Conservation (phyloP, 2,329 filamentous ascomycete species). For the Cadophora sp. region DNA sequence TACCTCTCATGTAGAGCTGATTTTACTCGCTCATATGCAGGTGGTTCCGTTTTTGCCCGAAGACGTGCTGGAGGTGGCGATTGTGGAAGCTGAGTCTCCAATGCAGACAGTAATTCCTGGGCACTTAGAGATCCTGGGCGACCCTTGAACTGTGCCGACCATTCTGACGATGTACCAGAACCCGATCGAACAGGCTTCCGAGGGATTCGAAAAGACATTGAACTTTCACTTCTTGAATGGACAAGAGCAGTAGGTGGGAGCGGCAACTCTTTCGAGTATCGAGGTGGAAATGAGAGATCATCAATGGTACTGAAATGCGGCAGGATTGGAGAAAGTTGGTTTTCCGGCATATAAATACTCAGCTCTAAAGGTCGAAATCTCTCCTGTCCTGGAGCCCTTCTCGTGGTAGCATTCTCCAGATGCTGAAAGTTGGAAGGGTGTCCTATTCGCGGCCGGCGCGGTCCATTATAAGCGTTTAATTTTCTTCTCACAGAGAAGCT, state of each 20-base stretch:
- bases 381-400: constrained; percentile 31
- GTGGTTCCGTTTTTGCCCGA: constrained; percentile 41
- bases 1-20: constrained; percentile 47
- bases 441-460: constrained; percentile 63
- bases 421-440: constrained; percentile 66
- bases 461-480: constrained; percentile 50
- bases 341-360: constrained; percentile 56
- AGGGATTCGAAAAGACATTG: constrained; percentile 40
- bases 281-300: constrained; percentile 24
- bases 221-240: constrained; percentile 41
- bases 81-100: constrained; percentile 37
- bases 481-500: constrained; percentile 54
- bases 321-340: constrained; percentile 61
- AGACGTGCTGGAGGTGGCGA: constrained; percentile 38
- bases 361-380: constrained; percentile 63
- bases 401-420: constrained; percentile 51
- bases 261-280: constrained; percentile 26
- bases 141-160: constrained; percentile 32
- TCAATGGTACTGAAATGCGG: constrained; percentile 54
- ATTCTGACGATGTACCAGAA: constrained; percentile 38
- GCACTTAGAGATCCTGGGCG: constrained; percentile 37
- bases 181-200: constrained; percentile 42
- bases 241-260: constrained; percentile 31
- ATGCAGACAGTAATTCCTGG: constrained; percentile 36
- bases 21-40: constrained; percentile 42